Base-by-base conservation (phyloP, 768 basidiomycete genomes). In the Mycena albidolilacea region DNA sequence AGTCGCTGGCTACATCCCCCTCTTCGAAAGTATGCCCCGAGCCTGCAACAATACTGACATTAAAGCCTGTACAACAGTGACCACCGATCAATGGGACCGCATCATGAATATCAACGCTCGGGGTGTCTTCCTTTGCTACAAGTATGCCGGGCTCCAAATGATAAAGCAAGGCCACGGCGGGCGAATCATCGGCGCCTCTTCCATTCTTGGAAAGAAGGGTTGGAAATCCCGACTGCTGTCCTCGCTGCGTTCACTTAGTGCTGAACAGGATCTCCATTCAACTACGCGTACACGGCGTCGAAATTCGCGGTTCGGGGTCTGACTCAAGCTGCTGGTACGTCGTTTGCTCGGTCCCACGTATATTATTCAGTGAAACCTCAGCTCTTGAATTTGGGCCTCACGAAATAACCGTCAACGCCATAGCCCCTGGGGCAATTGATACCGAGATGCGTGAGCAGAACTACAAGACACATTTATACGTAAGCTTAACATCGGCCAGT, bases 131-230 rank as follows among this genome's bases (percentile, higher is more conserved):
- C 75, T 84, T n/a, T 83, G 82, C 72, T 86, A 84, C 78, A 83
- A 84, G 68, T 79, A 82, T 37, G 85, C 85, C 6, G 84, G 81
- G 5, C 15, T 67, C 19, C 80, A 85, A 67, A 82, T 86, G 83
- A 78, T 86, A 65, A 74, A 77, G 50, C 86, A 84, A 74, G 84
- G 85, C 0, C 74, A 73, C 0, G 84, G 85, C 0, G 84, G 85
- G 0, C 69, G 85, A 5, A 83, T 86, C 1, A 79, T 87, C n/a
- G 86, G 83, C 50, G 76, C 78, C 0, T 75, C 73, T 39, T 78
- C 75, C 0, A 21, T 74, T 10, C 12, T 23, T 21, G 78, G 76
- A 23, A 77, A 78, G 44, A 63, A 64, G 54, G 76, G 74, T 69
- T 15, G 4, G 39, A 38, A 23, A 1, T 43, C 21, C 48, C n/a